Evolutionary conservation across 108 stramenopile genomes (phyloP).

Genomic region (Mediolabrus comicus): DNA sequence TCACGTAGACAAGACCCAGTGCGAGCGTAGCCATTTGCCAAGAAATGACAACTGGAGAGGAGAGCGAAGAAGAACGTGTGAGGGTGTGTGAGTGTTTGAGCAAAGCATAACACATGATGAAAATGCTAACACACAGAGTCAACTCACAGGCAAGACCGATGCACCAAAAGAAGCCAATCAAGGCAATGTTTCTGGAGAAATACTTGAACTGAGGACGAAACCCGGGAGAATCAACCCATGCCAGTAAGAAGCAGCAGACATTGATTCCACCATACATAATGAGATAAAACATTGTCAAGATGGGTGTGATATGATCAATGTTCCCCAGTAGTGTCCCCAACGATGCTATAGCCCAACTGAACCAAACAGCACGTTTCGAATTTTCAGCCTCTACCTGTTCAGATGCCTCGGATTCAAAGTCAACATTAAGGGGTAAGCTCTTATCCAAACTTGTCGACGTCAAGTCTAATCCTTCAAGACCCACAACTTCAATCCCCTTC

Average conservation of each 20-base stretch:
- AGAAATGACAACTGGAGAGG: background rate
- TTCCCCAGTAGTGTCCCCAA: conserved; percentile 60
- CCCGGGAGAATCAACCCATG: conserved; percentile 65
- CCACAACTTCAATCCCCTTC: background rate
- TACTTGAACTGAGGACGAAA: conserved; percentile 78
- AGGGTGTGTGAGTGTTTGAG: conserved; percentile 58
- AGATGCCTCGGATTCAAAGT: background rate
- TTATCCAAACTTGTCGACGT: background rate
- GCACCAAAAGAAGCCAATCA: conserved; percentile 69
- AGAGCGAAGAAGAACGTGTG: too few relatives aligned
- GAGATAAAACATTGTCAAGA: conserved; percentile 79
- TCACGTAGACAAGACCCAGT: background rate
- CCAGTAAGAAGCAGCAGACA: conserved; percentile 65
- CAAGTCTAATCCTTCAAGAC: background rate
- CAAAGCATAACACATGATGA: conserved; percentile 9
- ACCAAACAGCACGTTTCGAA: conserved; percentile 35
- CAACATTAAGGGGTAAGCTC: background rate
- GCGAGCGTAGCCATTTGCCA: background rate
- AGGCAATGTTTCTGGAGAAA: conserved; percentile 64
- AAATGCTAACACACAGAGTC: conserved; percentile 5
- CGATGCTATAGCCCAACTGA: conserved; percentile 46
- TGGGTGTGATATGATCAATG: conserved; percentile 76
- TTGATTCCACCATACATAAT: conserved; percentile 80
- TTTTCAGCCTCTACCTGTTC: background rate
- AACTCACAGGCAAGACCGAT: conserved; percentile 54